A percentile compares a stretch with the other conserved stretches of the same genome.
phyloP scores from a whole-genome alignment of 106 monocot species.

The Dendrobium huoshanense region DNA sequence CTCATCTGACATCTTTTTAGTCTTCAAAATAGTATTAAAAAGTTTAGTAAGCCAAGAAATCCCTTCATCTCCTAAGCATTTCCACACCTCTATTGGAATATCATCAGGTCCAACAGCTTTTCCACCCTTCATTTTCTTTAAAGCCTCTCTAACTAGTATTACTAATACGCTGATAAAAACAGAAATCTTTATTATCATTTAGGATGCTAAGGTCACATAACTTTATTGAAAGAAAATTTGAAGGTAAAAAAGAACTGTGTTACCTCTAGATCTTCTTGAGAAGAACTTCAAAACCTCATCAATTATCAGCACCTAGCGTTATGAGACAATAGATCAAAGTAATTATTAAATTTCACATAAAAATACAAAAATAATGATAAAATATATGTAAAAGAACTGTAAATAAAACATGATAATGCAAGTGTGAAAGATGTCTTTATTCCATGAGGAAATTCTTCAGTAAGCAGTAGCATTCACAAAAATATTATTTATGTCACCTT shows the following conservation, averaged over 20 bases:
- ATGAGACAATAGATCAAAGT: background rate
- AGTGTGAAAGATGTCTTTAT: background rate
- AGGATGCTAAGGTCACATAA: no score
- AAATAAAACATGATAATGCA: background rate
- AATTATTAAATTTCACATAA: background rate
- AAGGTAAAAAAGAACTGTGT: background rate
- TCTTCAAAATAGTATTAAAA: no score
- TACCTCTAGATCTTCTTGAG: slow-evolving; percentile 84
- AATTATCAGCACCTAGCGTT: slow-evolving; percentile 77
- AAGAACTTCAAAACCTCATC: slow-evolving; percentile 93
- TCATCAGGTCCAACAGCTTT: no score
- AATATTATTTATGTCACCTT: background rate
- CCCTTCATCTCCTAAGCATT: no score
- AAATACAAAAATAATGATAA: background rate
- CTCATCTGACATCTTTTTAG: no score
- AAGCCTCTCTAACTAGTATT: no score
- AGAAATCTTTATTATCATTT: no score
- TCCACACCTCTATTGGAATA: no score
- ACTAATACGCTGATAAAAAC: no score
- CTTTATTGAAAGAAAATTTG: background rate
- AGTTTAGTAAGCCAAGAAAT: no score
- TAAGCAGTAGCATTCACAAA: background rate
- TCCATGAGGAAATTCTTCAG: background rate
- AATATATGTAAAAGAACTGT: background rate
- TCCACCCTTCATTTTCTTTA: no score